Base-by-base conservation (phyloP, 495 filamentous ascomycete species). In the Annulohypoxylon bovei region DNA sequence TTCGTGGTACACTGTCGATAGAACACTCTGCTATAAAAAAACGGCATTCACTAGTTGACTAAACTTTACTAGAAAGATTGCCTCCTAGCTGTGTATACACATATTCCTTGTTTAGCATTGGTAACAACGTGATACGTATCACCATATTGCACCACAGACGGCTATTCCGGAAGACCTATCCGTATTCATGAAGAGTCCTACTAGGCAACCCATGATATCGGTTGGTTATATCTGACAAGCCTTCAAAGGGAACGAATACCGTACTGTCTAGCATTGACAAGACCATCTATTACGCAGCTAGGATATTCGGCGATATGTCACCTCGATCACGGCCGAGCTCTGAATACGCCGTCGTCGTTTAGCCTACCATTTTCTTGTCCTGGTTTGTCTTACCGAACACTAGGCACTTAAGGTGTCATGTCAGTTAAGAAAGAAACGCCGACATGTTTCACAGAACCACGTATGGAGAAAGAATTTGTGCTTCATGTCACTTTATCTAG, bases 381-480 rank as follows among this genome's bases (percentile, higher is more conserved):
- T 22, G 8, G 14, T 33, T 54, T 22, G 14, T 18, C 50, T 18
- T 20, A 23, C 50, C 14, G 6, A 54, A 3, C 8, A 35, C 14
- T 35, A 35, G 7, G n/a, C n/a, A 16, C 11, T 54, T 35, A 2
- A 6, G n/a, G 35, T 54, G 22, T 54, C 11, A 54, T 53, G 25
- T 54, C n/a, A 54, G 50, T 5, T 2, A 54, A 20, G 30, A 54
- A 35, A 54, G 50, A 35, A 54, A 54, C 50, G 50, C 50, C 50
- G 50, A 8, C 12, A 6, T 54, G 50, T 54, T 35, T 35, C 50
- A 35, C 28, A 22, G n/a, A 18, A 28, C 12, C n/a, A 35, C 4
- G n/a, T n/a, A 22, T 54, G 3, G n/a, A 53, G 25, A 8, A 6
- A 7, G 23, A 27, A 50, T 5, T 12, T 0, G 3, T 27, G 46